phyloP scores from a whole-genome alignment of 1,284 basidiomycete genomes.

The Golubevia pallescens region DNA sequence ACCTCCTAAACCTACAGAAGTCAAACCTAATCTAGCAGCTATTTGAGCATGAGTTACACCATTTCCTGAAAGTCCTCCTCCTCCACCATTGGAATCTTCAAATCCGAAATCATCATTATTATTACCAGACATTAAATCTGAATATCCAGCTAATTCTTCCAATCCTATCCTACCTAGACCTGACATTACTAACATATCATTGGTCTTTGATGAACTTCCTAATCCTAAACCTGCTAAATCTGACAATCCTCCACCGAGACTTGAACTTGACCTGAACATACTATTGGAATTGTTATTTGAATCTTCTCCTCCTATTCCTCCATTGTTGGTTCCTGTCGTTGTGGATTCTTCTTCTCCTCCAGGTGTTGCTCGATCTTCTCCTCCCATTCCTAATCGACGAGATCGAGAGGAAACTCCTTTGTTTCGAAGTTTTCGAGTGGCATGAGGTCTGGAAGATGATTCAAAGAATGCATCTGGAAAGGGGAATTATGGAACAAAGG shows the following conservation, averaged over 20 bases:
- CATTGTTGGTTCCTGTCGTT: background rate
- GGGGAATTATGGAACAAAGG: background rate
- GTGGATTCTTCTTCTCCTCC: slow-evolving; percentile 3
- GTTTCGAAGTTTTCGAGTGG: slow-evolving; percentile 61
- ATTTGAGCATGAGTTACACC: background rate
- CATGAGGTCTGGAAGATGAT: slow-evolving; percentile 45
- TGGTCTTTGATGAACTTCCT: background rate
- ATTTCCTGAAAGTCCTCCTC: background rate
- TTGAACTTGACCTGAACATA: background rate
- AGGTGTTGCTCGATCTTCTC: slow-evolving; percentile 15
- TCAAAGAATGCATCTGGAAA: slow-evolving; percentile 38
- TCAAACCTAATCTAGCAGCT: background rate
- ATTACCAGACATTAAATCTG: background rate
- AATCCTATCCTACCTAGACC: background rate
- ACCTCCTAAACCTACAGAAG: background rate
- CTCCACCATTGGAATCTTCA: background rate
- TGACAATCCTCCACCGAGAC: background rate
- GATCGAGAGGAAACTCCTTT: slow-evolving; percentile 20
- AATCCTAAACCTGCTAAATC: background rate
- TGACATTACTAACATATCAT: background rate
- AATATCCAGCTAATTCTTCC: background rate
- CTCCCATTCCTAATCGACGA: slow-evolving; percentile 19
- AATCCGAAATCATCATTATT: background rate
- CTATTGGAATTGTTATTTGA: too few relatives aligned
- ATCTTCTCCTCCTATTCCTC: background rate